phyloP scores from a whole-genome alignment of 108 stramenopile species.

The Stephanodiscus minutulus region DNA sequence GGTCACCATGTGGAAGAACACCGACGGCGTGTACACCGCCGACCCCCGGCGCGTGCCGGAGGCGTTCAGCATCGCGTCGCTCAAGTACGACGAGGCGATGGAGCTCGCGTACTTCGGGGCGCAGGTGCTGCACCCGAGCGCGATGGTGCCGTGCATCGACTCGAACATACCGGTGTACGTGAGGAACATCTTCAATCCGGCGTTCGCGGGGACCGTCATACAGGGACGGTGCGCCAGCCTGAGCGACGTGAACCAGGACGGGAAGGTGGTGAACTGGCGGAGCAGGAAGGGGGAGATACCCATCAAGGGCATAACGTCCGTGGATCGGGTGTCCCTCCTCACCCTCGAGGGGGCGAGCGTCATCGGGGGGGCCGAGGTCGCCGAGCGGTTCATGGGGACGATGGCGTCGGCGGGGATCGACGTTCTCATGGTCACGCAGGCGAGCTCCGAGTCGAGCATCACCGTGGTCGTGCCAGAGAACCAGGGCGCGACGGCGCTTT shows the following conservation, averaged over 20 bases:
- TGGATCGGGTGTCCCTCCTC: conserved; percentile 78
- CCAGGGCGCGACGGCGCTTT: conserved; percentile 64
- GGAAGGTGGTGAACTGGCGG: conserved; percentile 62
- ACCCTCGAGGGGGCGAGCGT: conserved; percentile 84
- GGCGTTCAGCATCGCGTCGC: conserved; percentile 69
- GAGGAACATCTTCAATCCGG: conserved; percentile 87
- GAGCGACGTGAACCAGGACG: conserved; percentile 43
- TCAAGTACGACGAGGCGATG: conserved; percentile 91
- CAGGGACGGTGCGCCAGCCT: conserved; percentile 62
- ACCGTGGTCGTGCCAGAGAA: conserved; percentile 75
- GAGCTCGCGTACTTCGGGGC: conserved; percentile 93
- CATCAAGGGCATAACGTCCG: conserved; percentile 80
- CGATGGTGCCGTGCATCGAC: conserved; percentile 79
- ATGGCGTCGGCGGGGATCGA: conserved; percentile 74
- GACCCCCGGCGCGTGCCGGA: conserved; percentile 90
- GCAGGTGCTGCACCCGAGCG: conserved; percentile 86
- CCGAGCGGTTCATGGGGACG: conserved; percentile 78
- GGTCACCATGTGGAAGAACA: conserved; percentile 91
- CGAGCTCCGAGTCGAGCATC: conserved; percentile 81
- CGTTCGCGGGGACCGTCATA: conserved; percentile 76
- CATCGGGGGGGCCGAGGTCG: conserved; percentile 85
- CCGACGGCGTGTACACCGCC: conserved; percentile 87
- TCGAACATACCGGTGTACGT: conserved; percentile 82
- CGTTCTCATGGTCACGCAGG: conserved; percentile 88
- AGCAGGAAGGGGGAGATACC: conserved; percentile 63